phyloP scores from a whole-genome alignment of 1,139 yeast genomes.

The Suhomyces terraborum region DNA sequence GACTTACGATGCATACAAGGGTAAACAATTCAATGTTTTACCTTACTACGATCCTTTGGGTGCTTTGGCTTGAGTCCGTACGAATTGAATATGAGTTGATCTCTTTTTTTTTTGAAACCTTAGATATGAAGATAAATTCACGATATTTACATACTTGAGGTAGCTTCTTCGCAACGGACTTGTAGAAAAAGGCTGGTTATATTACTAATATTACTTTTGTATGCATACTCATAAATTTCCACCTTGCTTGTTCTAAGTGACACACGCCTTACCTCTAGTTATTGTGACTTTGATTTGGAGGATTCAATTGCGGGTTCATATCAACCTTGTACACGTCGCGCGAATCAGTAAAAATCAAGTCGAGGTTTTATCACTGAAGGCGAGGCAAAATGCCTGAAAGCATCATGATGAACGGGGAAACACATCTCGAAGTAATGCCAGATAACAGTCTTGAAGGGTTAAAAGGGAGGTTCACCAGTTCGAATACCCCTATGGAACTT shows the following conservation, averaged over 20 bases:
- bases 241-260: too few species aligned
- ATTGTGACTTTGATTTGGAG: too few species aligned
- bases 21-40: slow-evolving; percentile 54
- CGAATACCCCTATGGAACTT: slow-evolving; percentile 25
- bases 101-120: not conserved
- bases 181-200: too few species aligned
- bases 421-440: slow-evolving; percentile 5
- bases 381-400: slow-evolving; percentile 6
- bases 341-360: slow-evolving; percentile 1
- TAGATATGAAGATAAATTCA: not conserved
- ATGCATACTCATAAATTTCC: too few species aligned
- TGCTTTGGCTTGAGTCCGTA: slow-evolving; percentile 64
- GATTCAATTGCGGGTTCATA: too few species aligned
- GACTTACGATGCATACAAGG: slow-evolving; percentile 50
- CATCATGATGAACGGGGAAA: not conserved
- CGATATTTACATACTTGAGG: too few species aligned
- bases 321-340: slow-evolving; percentile 8
- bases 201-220: too few species aligned
- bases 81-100: not conserved
- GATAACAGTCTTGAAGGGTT: slow-evolving; percentile 6
- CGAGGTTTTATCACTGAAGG: not conserved
- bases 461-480: slow-evolving; percentile 8
- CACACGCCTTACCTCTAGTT: too few species aligned
- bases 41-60: slow-evolving; percentile 92
- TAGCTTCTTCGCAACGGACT: too few species aligned